phyloP scores from a whole-genome alignment of 75 land plant species.

The Sequoiadendron giganteum region DNA sequence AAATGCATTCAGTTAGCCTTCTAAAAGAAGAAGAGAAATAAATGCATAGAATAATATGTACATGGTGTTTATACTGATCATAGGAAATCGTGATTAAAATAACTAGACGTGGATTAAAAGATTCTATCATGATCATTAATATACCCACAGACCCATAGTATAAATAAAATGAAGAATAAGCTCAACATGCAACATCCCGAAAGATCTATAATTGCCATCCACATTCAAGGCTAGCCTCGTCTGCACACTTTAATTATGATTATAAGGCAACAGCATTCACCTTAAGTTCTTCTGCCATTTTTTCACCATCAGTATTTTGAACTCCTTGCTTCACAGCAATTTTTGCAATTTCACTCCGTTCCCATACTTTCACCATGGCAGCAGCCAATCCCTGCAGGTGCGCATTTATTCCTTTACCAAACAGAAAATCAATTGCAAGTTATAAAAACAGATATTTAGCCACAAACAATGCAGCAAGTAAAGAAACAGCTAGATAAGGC shows the following conservation, averaged over 20 bases:
- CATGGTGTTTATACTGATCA: background rate
- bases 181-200: background rate
- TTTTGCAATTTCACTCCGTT: conserved; percentile 90
- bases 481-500: background rate
- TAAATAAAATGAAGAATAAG: background rate
- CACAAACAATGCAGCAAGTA: background rate
- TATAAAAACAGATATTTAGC: background rate
- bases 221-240: background rate
- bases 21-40: background rate
- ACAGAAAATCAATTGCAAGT: background rate
- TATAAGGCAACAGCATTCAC: conserved; percentile 30
- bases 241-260: background rate
- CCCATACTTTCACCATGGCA: conserved; percentile 93
- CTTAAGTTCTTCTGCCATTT: conserved; percentile 94
- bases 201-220: background rate
- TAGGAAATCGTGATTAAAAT: background rate
- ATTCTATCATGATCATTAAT: background rate
- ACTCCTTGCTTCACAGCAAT: conserved; percentile 93
- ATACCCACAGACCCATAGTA: background rate
- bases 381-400: conserved; percentile 90
- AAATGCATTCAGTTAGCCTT: background rate
- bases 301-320: conserved; percentile 70
- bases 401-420: conserved; percentile 71
- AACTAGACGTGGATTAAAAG: background rate
- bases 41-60: background rate